Conservation (phyloP, 2,329 filamentous ascomycete species). For the Lachnellula suecica region DNA sequence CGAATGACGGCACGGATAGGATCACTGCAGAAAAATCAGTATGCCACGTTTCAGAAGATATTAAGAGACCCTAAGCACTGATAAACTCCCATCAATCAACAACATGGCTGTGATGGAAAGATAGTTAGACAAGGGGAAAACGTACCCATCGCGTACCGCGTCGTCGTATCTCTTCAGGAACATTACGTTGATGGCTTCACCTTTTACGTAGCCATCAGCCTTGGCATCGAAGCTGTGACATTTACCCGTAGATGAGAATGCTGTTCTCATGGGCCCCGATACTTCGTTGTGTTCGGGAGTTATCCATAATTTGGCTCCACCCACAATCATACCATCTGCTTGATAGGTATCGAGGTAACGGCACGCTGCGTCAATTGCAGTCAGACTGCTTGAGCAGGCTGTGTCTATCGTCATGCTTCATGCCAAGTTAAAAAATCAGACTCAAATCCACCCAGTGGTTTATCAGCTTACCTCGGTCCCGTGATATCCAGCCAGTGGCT, state of each 20-base stretch:
- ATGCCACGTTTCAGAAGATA: too few species aligned
- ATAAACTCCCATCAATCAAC: too few species aligned
- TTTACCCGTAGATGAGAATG: constrained; percentile 4
- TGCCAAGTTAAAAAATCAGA: too few species aligned
- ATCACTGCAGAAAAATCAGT: too few species aligned
- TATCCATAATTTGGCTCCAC: not conserved
- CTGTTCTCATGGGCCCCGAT: not conserved
- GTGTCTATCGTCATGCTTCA: not conserved
- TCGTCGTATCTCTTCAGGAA: constrained; percentile 41
- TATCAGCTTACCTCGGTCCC: not conserved
- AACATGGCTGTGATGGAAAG: too few species aligned
- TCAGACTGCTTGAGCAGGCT: not conserved
- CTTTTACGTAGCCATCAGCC: constrained; percentile 42
- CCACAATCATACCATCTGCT: not conserved
- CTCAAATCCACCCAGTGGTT: too few species aligned
- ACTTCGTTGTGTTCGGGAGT: not conserved
- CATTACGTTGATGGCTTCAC: constrained; percentile 42
- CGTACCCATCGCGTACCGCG: constrained; percentile 40
- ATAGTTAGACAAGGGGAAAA: too few species aligned
- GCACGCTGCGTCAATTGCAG: not conserved
- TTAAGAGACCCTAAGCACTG: too few species aligned
- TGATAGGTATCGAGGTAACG: not conserved
- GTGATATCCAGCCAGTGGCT: not conserved
- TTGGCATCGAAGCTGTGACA: constrained; percentile 20
- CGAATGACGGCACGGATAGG: constrained; percentile 43